phyloP scores from a whole-genome alignment of 1,139 yeast genomes.

The Lodderomyces orthopsilosis region DNA sequence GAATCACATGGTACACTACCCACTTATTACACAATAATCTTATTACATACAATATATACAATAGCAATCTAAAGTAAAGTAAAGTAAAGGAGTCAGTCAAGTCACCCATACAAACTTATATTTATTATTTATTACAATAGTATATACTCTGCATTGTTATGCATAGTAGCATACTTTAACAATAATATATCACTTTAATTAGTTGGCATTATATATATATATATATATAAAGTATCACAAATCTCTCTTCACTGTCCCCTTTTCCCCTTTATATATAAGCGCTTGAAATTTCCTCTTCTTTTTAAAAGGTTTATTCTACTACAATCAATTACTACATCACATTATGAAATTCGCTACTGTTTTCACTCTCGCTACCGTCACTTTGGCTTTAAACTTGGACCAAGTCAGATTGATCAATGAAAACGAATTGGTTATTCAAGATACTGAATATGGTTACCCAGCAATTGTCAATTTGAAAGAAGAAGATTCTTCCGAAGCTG shows the following conservation, averaged over 20 bases:
- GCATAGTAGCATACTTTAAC: too few relatives aligned
- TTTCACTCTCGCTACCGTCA: conserved; percentile 14
- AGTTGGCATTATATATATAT: too few relatives aligned
- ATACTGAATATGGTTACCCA: conserved; percentile 14
- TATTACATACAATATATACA: background rate
- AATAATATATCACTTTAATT: too few relatives aligned
- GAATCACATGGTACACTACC: background rate
- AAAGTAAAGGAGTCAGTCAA: background rate
- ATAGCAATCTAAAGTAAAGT: background rate
- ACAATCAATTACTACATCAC: background rate
- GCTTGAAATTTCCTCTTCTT: conserved; percentile 2
- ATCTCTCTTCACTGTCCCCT: background rate
- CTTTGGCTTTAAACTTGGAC: conserved; percentile 15
- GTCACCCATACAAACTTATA: too few relatives aligned
- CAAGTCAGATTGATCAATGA: conserved; percentile 16
- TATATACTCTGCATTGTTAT: too few relatives aligned
- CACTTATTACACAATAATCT: background rate
- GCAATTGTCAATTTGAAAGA: conserved; percentile 15
- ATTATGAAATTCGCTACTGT: conserved; percentile 14
- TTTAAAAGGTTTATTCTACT: too few relatives aligned
- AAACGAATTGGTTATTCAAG: conserved; percentile 15
- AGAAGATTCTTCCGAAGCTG: conserved; percentile 12
- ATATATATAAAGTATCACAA: background rate
- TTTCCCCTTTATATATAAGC: background rate
- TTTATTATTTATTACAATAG: too few relatives aligned